These are phyloP conservation scores for Adansonia rubrostipa DNA, from an alignment of 441 rosid genomes.

Conservation along the genomic window DNA sequence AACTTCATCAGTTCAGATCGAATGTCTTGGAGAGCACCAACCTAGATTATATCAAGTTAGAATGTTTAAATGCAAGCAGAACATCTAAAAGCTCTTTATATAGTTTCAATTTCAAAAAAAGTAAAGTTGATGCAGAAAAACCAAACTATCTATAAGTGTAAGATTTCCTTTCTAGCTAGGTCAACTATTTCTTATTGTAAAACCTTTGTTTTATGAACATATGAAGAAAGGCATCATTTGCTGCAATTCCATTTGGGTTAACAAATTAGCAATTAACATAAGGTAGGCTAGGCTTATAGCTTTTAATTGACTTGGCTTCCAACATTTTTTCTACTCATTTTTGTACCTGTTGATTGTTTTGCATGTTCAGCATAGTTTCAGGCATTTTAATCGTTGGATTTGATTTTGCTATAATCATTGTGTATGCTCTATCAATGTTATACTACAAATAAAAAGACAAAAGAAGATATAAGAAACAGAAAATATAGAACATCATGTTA, in stretches of 20 bases:
- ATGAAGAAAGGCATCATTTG: background rate
- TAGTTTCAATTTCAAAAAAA: background rate
- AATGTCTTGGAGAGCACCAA: constrained; percentile 99
- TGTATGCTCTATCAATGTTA: background rate
- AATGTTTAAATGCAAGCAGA: constrained; percentile 26
- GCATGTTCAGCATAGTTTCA: background rate
- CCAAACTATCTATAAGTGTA: background rate
- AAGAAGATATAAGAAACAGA: background rate
- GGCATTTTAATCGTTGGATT: constrained; percentile 12
- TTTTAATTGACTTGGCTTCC: background rate
- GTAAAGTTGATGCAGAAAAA: constrained; percentile 4
- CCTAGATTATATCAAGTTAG: constrained; percentile 50
- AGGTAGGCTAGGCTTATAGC: background rate
- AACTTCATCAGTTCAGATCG: constrained; percentile 93
- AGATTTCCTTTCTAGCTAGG: background rate
- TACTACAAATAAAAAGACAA: background rate
- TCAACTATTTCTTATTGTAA: background rate
- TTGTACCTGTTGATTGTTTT: background rate
- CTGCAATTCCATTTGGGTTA: constrained; percentile 16
- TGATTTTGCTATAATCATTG: background rate
- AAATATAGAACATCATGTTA: background rate
- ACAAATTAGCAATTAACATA: background rate
- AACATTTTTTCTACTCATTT: constrained; percentile 5
- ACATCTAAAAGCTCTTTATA: constrained; percentile 17
- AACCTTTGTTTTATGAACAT: constrained; percentile 19